Percentiles rank a stretch among this genome's conserved stretches.
Conservation (phyloP, 2,329 filamentous ascomycete genomes). For the Tolypocladium pustulatum region DNA sequence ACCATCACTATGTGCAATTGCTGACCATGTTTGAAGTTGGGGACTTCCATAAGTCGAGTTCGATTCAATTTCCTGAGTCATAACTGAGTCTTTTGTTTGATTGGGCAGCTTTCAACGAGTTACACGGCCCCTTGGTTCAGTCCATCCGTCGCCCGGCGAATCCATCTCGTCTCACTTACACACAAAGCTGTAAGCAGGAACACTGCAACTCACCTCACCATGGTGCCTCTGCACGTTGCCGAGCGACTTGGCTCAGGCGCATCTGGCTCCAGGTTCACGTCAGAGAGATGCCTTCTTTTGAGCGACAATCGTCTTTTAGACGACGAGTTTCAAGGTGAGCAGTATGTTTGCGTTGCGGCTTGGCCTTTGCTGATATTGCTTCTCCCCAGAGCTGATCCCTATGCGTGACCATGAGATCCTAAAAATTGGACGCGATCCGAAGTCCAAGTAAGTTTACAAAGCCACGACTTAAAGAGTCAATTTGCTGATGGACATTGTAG, state of each 20-base stretch:
- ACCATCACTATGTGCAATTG: not conserved
- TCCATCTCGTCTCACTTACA: not conserved
- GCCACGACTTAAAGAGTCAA: not conserved
- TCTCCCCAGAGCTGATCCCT: slow-evolving; percentile 15
- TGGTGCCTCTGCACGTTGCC: not conserved
- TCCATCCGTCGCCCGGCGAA: not conserved
- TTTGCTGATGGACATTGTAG: slow-evolving; percentile 15
- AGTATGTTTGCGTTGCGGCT: not conserved
- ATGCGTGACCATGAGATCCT: slow-evolving; percentile 20
- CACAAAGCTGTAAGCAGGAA: not conserved
- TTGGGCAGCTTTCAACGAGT: not conserved
- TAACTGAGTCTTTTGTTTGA: not conserved
- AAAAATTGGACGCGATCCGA: slow-evolving; percentile 23
- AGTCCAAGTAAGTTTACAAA: slow-evolving; percentile 17
- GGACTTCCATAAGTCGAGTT: not conserved
- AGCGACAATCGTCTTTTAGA: not conserved
- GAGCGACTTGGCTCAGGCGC: not conserved
- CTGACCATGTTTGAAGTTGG: not conserved
- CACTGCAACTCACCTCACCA: not conserved
- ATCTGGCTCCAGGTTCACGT: no score
- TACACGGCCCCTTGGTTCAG: not conserved
- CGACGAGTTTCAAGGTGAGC: slow-evolving; percentile 1
- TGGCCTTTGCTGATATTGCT: not conserved
- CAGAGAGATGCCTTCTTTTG: not conserved
- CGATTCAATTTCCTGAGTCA: not conserved